Percentiles rank a stretch among this genome's conserved stretches.
Evolutionary conservation across 164 flowering plant species (phyloP).

Genomic region (Echeveria elegans): DNA sequence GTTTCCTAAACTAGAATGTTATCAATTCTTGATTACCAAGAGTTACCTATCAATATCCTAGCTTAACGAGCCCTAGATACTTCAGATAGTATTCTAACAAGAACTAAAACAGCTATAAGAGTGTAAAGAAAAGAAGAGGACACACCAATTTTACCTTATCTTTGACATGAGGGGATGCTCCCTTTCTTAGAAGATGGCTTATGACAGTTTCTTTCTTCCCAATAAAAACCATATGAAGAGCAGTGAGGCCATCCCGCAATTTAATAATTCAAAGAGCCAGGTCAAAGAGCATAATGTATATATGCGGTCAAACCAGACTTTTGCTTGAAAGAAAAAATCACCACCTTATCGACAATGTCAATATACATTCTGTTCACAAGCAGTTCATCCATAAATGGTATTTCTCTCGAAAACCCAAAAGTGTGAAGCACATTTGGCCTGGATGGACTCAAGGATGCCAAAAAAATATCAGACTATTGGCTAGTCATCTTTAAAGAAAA

Average conservation of each 20-base stretch:
- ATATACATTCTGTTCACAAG: slow-evolving; percentile 53
- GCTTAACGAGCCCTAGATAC: too few relatives aligned
- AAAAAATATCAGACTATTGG: not conserved
- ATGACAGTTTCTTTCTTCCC: slow-evolving; percentile 85
- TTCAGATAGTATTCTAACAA: too few relatives aligned
- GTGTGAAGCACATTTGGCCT: slow-evolving; percentile 68
- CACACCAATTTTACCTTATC: slow-evolving; percentile 59
- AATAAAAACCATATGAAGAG: slow-evolving; percentile 75
- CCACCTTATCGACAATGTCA: slow-evolving; percentile 58
- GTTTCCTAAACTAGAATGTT: too few relatives aligned
- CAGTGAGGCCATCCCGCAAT: slow-evolving; percentile 72
- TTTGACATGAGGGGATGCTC: slow-evolving; percentile 71
- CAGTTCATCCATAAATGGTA: slow-evolving; percentile 58
- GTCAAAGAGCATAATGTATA: not conserved
- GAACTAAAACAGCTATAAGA: too few relatives aligned
- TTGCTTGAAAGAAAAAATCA: not conserved
- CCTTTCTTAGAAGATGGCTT: slow-evolving; percentile 91
- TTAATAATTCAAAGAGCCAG: slow-evolving; percentile 5
- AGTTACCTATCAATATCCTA: too few relatives aligned
- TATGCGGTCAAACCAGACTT: not conserved
- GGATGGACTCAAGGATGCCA: slow-evolving; percentile 10
- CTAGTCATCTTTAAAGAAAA: not conserved
- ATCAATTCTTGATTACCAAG: too few relatives aligned
- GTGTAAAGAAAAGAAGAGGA: too few relatives aligned
- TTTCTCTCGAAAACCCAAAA: slow-evolving; percentile 66